Percentiles rank a stretch among this genome's conserved stretches.
Evolutionary conservation across 805 yeast genomes (phyloP).

Genomic region (Saturnispora serradocipensis): DNA sequence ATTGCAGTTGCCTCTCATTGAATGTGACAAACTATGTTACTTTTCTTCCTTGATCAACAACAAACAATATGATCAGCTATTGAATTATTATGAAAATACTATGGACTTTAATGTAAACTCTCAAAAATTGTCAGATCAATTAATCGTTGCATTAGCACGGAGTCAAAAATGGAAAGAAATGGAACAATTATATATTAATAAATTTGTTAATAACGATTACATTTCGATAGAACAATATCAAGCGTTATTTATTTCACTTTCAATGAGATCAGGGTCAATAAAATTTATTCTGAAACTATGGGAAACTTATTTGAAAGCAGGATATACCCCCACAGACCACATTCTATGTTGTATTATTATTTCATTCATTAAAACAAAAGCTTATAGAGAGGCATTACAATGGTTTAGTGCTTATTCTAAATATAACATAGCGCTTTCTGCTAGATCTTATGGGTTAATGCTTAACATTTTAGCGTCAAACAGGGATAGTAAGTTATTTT

Average conservation of each 20-base stretch:
- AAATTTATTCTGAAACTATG: constrained; percentile 30
- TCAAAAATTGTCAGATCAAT: constrained; percentile 6
- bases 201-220: constrained; percentile 43
- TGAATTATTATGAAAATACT: neutral
- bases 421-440: constrained; percentile 23
- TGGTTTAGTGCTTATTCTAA: constrained; percentile 30
- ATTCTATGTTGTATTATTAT: constrained; percentile 39
- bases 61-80: constrained; percentile 1
- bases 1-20: constrained; percentile 4
- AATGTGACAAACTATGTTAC: constrained; percentile 16
- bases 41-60: constrained; percentile 13
- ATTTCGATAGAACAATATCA: constrained; percentile 47
- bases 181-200: constrained; percentile 46
- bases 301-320: constrained; percentile 37
- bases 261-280: constrained; percentile 39
- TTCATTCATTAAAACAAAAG: constrained; percentile 30
- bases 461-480: constrained; percentile 29
- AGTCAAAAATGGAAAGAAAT: constrained; percentile 39
- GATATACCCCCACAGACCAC: constrained; percentile 37
- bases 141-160: constrained; percentile 17
- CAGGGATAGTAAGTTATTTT: constrained; percentile 29
- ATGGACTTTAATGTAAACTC: neutral
- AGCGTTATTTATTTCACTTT: constrained; percentile 52
- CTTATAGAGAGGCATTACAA: constrained; percentile 29
- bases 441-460: constrained; percentile 28